phyloP scores from a whole-genome alignment of 345 rosid genomes.

The Aquilaria yunnanensis region DNA sequence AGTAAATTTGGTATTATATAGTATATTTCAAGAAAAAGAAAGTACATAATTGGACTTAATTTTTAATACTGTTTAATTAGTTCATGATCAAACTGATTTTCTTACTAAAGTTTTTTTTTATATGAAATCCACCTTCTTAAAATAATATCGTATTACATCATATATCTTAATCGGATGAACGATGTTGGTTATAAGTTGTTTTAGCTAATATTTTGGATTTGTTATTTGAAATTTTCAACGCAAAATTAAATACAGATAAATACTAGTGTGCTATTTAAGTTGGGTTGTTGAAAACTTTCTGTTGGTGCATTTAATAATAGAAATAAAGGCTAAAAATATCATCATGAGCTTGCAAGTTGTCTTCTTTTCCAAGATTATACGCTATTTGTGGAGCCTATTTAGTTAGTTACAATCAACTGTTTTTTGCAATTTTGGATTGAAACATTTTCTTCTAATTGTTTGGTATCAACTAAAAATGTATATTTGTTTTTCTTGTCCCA shows the following conservation, averaged over 20 bases:
- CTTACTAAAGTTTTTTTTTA: background rate
- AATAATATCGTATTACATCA: background rate
- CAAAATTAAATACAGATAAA: too few relatives aligned
- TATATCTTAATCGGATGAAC: background rate
- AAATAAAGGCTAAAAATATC: background rate
- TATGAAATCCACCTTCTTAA: background rate
- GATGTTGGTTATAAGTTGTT: background rate
- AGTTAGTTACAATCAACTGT: background rate
- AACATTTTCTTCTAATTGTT: background rate
- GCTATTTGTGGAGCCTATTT: background rate
- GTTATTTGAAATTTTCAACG: background rate
- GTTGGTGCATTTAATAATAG: background rate
- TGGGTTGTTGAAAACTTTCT: background rate
- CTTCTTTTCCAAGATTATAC: slow-evolving; percentile 2
- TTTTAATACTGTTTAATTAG: background rate
- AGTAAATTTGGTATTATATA: background rate
- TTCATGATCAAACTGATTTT: background rate
- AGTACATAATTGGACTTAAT: background rate
- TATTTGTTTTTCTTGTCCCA: too few relatives aligned
- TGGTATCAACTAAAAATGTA: background rate
- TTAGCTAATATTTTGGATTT: background rate
- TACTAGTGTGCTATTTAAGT: background rate
- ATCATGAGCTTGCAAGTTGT: background rate
- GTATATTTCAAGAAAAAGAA: background rate
- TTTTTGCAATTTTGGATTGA: background rate